Base-by-base conservation (phyloP, 2,329 filamentous ascomycete genomes). In the Colletotrichum aenigma region DNA sequence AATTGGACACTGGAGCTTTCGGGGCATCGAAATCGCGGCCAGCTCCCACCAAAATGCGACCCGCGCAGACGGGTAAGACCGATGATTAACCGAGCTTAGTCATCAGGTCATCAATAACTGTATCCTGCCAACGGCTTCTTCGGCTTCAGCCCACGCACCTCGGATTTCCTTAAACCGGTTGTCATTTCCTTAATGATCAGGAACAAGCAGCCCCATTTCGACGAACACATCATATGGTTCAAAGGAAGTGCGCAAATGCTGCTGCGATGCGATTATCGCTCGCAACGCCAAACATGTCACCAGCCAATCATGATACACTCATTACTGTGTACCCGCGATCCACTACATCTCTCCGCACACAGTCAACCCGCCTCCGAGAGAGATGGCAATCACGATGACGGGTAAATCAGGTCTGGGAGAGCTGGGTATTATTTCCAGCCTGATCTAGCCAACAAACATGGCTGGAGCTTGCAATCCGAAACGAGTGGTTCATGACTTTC, bases 21-120 rank as follows among this genome's bases (percentile, higher is more conserved):
- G 28, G 56, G 43, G 56, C 48, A 68, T 64, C 64, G 43, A 73
- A 68, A 68, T 64, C 64, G 65, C 56, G 62, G 73, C 66, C 18
- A 64, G 38, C 73, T 75, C 69, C 72, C 60, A 74, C 71, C 69
- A 72, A 48, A 72, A 67, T 72, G 70, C 74, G 74, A 74, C 74
- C 74, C 65, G 74, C 70, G 70, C 32, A 5, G 7, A 26, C 5
- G 24, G 48, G 24, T 6, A 7, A n/a, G 2, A 10, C 74, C 74
- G 70, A 24, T 24, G 64, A 65, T 76, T 74, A 74, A 24, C 74
- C 74, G 74, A 60, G 56, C 30, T 76, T 76, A 76, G 74, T 76
- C 74, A 76, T 76, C 55, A 8, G 0, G 7, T 10, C 18, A 2
- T 30, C 32, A 30, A n/a, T 62, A 7, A 60, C n/a, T 3, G 18